Evolutionary conservation across 495 filamentous ascomycete species (phyloP).

Genomic region (Xylaria castorea): DNA sequence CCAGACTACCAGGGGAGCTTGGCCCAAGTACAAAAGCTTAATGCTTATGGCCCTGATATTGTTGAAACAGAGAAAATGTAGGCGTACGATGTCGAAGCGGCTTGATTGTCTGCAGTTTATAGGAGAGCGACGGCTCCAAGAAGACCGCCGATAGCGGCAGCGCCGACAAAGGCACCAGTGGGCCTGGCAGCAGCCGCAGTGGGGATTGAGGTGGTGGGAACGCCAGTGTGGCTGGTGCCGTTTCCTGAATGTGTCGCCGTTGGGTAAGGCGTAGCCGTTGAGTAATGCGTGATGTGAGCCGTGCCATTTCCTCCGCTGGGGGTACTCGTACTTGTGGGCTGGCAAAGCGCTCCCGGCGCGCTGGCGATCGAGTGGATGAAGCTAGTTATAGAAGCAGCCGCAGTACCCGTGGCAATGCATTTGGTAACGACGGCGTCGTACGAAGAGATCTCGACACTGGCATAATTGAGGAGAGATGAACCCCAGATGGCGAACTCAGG

Average conservation of each 20-base stretch:
- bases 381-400: slow-evolving; percentile 14
- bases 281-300: neutral
- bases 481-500: neutral
- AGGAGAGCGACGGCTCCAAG: slow-evolving; percentile 8
- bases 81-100: neutral
- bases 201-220: slow-evolving; percentile 1
- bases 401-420: slow-evolving; percentile 4
- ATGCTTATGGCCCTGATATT: neutral
- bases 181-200: slow-evolving; percentile 12
- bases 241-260: slow-evolving; percentile 14
- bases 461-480: slow-evolving; percentile 1
- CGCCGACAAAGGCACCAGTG: slow-evolving; percentile 1
- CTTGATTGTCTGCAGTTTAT: neutral
- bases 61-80: neutral
- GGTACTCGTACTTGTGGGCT: neutral
- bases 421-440: slow-evolving; percentile 17
- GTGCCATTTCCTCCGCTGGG: slow-evolving; percentile 9
- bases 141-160: neutral
- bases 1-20: neutral
- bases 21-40: too few relatives aligned
- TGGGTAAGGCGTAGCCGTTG: slow-evolving; percentile 4
- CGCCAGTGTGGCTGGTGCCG: neutral
- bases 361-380: slow-evolving; percentile 16
- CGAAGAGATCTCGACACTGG: neutral
- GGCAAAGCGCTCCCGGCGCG: neutral